A percentile compares a stretch with the other conserved stretches of the same genome.
These are phyloP conservation scores for Monosporascus sp. DNA, from an alignment of 2,329 filamentous ascomycete species.

Conservation along the genomic window DNA sequence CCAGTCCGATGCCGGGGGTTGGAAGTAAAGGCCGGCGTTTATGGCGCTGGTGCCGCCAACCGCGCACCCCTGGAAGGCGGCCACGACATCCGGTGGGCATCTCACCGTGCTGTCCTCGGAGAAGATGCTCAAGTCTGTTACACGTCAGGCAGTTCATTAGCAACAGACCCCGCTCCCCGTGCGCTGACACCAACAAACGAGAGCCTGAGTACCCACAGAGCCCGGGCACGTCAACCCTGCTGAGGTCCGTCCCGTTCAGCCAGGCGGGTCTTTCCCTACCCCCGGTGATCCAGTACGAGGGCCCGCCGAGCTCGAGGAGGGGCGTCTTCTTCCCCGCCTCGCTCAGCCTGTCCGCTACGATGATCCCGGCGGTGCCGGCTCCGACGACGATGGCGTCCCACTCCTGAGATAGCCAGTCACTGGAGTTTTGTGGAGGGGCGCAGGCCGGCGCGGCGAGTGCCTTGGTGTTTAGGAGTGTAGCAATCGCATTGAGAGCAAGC, in stretches of 20 bases:
- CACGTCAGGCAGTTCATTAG: background rate
- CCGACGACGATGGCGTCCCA: slow-evolving; percentile 39
- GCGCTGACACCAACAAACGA: background rate
- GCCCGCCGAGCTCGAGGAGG: slow-evolving; percentile 45
- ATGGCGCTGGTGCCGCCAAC: slow-evolving; percentile 48
- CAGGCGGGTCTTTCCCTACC: slow-evolving; percentile 42
- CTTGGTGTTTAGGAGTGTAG: slow-evolving; percentile 5
- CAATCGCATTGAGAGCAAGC: slow-evolving; percentile 3
- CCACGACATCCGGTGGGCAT: slow-evolving; percentile 34
- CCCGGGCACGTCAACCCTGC: slow-evolving; percentile 48
- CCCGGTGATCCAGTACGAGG: slow-evolving; percentile 44
- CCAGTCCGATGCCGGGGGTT: slow-evolving; percentile 48
- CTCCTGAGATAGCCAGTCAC: slow-evolving; percentile 20
- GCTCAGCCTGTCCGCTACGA: slow-evolving; percentile 45
- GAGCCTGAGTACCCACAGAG: slow-evolving; percentile 30
- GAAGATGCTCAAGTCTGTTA: slow-evolving; percentile 44
- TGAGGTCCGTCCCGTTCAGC: slow-evolving; percentile 41
- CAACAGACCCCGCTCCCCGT: background rate
- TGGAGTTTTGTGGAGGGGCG: slow-evolving; percentile 1
- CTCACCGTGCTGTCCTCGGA: slow-evolving; percentile 32
- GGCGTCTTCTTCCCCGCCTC: slow-evolving; percentile 47
- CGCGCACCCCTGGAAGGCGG: slow-evolving; percentile 43
- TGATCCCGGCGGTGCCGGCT: slow-evolving; percentile 48
- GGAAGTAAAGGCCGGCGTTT: slow-evolving; percentile 49
- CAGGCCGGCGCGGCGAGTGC: slow-evolving; percentile 9